Conservation (phyloP, 208 protist species). For the Trypanosoma boissoni region DNA sequence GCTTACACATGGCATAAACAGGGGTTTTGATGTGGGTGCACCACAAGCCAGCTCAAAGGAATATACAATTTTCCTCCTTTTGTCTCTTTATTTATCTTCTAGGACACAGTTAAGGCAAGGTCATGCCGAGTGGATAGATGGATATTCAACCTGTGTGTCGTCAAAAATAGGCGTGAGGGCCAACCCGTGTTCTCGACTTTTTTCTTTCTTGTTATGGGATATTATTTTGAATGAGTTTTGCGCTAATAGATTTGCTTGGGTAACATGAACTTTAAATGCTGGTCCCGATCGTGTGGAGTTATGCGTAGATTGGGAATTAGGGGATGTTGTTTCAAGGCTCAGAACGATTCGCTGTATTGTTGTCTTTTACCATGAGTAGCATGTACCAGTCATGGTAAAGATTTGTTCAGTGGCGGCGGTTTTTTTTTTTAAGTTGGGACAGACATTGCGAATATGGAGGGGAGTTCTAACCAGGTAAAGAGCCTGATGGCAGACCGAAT, state of each 20-base stretch:
- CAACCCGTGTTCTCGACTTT: background rate
- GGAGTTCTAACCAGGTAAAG: constrained; percentile 7
- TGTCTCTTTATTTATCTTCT: constrained; percentile 3
- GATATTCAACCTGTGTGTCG: no score
- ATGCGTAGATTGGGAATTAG: constrained; percentile 9
- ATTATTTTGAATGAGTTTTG: constrained; percentile 21
- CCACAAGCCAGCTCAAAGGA: no score
- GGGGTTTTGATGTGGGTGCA: no score
- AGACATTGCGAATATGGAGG: constrained; percentile 11
- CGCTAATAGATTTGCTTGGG: constrained; percentile 8
- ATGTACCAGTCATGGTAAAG: constrained; percentile 15
- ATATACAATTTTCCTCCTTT: constrained; percentile 18
- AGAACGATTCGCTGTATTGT: constrained; percentile 7
- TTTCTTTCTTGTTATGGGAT: background rate
- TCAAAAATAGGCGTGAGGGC: no score
- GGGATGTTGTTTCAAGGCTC: constrained; percentile 7
- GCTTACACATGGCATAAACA: no score
- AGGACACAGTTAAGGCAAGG: no score
- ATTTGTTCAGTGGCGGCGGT: constrained; percentile 12
- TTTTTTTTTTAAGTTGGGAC: constrained; percentile 12
- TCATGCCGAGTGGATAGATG: no score
- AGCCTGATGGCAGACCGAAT: constrained; percentile 8
- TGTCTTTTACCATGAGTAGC: constrained; percentile 7
- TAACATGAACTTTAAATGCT: constrained; percentile 4
- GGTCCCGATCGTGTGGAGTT: constrained; percentile 10